Evolutionary conservation across 345 rosid genomes (phyloP), one percentile per base, ranked within the genome.

Genomic region (Bretschneidera sinensis): DNA sequence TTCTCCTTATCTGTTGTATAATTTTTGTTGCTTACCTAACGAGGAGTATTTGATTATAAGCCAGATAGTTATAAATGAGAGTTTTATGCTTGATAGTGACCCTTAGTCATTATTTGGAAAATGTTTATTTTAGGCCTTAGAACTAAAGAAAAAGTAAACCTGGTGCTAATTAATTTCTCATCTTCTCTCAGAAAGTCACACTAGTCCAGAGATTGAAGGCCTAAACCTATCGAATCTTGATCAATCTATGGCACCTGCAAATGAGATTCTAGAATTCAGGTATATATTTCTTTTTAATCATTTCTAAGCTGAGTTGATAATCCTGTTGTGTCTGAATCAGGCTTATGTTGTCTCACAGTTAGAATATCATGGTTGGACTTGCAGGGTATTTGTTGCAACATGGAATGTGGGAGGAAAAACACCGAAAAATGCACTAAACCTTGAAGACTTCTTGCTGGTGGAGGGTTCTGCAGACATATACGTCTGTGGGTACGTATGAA

Each of bases 321-420:
- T 49, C 56, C 28, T 47, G 33, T 56, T 24, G 17, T 31, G 52
- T 34, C 66, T 31, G 60, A 47, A 14, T 5, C 22, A 65, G 56
- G 56, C 24, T 74, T 63, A 59, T 57, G 28, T 65, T 67, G 28
- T 62, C 22, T 45, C 65, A 33, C 34, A 21, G 54, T 6, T 34
- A 21, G 21, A 51, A n/a, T 34, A 24, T 33, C 62, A 28, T 55
- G 23, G 19, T 62, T 57, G 21, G 22, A 51, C 51, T 68, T 67
- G 71, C 81, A 94, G 99, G 78, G 74, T 94, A 52, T 86, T 79
- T 74, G 79, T 77, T 13, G 86, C 92, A 35, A 94, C 99, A 10
- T 90, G 99, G 99, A 94, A 94, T 61, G 96, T 94, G 21, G 99
- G 92, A 71, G 99, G 99, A 49, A 88, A 71, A 74, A 59, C 95